Conservation (phyloP, 2,329 filamentous ascomycete species). For the Beauveria pseudobassiana region DNA sequence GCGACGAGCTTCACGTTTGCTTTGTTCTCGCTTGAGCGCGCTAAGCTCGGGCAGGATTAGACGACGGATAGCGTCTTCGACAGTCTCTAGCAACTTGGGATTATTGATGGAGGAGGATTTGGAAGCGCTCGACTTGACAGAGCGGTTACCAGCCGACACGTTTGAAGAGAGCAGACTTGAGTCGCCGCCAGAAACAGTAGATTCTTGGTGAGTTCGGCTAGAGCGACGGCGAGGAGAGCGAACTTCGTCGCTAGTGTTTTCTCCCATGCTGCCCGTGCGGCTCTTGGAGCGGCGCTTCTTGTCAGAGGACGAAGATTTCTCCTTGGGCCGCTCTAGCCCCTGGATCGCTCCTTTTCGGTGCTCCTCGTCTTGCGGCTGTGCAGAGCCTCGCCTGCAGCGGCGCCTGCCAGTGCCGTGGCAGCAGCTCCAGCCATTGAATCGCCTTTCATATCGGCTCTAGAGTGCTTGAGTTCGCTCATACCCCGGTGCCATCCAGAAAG, state of each 20-base stretch:
- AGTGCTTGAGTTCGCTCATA: constrained; percentile 33
- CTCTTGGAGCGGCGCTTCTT: constrained; percentile 35
- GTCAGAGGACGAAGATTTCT: constrained; percentile 41
- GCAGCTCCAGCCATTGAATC: constrained; percentile 32
- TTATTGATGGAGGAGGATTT: constrained; percentile 78
- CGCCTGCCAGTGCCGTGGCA: constrained; percentile 19
- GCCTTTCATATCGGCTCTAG: constrained; percentile 29
- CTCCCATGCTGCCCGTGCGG: constrained; percentile 41
- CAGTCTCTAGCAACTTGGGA: constrained; percentile 80
- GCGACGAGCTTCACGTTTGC: constrained; percentile 62
- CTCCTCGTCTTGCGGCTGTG: constrained; percentile 37
- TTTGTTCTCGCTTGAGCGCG: constrained; percentile 84
- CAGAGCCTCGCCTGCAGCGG: constrained; percentile 19
- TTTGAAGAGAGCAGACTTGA: constrained; percentile 49
- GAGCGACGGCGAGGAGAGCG: constrained; percentile 42
- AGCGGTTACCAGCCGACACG: constrained; percentile 46
- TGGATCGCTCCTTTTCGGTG: constrained; percentile 34
- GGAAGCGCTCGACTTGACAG: constrained; percentile 44
- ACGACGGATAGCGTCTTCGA: constrained; percentile 86
- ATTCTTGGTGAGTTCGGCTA: constrained; percentile 45
- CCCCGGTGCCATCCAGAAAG: constrained; percentile 53
- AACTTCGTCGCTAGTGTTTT: constrained; percentile 39
- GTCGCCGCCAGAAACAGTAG: constrained; percentile 43
- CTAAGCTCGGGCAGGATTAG: constrained; percentile 88
- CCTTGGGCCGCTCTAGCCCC: constrained; percentile 34